A percentile compares a stretch with the other conserved stretches of the same genome.
phyloP scores from a whole-genome alignment of 2,329 filamentous ascomycete genomes.

The Alternaria postmessia region DNA sequence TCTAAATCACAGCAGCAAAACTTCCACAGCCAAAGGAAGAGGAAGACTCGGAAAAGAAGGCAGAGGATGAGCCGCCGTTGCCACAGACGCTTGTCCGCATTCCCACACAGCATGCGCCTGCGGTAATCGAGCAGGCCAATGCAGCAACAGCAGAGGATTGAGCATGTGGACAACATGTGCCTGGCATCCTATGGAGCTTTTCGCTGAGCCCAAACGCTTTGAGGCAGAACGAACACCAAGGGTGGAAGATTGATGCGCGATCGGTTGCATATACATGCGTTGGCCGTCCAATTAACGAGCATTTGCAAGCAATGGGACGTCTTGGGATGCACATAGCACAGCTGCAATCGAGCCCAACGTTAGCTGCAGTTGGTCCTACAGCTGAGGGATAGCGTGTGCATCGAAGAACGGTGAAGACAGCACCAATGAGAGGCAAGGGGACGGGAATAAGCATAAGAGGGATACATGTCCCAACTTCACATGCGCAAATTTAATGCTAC shows the following conservation, averaged over 20 bases:
- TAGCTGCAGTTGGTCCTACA: slow-evolving; percentile 11
- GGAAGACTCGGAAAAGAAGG: slow-evolving; percentile 52
- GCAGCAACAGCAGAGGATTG: slow-evolving; percentile 43
- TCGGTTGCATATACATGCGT: slow-evolving; percentile 7
- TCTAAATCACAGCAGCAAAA: slow-evolving; percentile 64
- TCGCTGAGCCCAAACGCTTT: slow-evolving; percentile 13
- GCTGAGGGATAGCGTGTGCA: slow-evolving; percentile 10
- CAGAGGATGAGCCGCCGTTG: slow-evolving; percentile 61
- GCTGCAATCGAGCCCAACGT: slow-evolving; percentile 23
- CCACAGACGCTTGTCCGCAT: slow-evolving; percentile 86
- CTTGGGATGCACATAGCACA: slow-evolving; percentile 4
- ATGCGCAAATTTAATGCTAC: slow-evolving; percentile 6
- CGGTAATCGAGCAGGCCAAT: slow-evolving; percentile 45
- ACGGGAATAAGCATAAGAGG: background rate
- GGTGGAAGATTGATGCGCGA: slow-evolving; percentile 1
- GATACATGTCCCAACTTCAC: background rate
- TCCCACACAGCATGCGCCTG: slow-evolving; percentile 73
- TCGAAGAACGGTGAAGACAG: background rate
- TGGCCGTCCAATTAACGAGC: slow-evolving; percentile 20
- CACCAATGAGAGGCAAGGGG: background rate
- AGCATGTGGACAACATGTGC: slow-evolving; percentile 21
- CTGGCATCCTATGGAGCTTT: slow-evolving; percentile 1
- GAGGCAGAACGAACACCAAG: slow-evolving; percentile 4
- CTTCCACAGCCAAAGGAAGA: slow-evolving; percentile 67
- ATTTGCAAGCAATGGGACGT: slow-evolving; percentile 1